Evolutionary conservation across 352 stramenopile species (phyloP).

Genomic region (Phytophthora palmivora): DNA sequence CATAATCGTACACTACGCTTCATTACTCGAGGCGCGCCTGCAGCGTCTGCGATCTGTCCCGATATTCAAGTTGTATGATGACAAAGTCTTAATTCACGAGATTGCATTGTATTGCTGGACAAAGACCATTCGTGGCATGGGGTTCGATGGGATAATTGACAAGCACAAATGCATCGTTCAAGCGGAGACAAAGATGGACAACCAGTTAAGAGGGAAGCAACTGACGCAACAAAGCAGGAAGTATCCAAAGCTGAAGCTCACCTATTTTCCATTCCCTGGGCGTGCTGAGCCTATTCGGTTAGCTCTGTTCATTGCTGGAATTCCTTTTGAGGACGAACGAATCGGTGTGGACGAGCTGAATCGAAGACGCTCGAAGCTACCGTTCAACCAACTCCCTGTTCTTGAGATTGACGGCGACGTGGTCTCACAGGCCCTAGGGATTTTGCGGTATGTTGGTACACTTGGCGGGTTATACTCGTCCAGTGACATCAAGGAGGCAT

Average conservation of each 20-base stretch:
- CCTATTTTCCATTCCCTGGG: conserved; percentile 60
- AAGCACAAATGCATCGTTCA: conserved; percentile 20
- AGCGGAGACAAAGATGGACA: conserved; percentile 30
- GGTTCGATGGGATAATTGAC: conserved; percentile 17
- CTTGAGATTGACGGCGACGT: conserved; percentile 48
- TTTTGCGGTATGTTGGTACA: conserved; percentile 70
- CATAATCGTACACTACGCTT: conserved; percentile 31
- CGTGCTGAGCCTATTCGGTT: conserved; percentile 62
- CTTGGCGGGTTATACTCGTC: conserved; percentile 51
- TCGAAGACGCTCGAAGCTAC: conserved; percentile 37
- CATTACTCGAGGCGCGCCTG: conserved; percentile 39
- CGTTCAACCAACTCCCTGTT: conserved; percentile 55
- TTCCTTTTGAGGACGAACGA: conserved; percentile 66
- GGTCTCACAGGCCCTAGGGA: conserved; percentile 56
- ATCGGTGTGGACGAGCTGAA: conserved; percentile 42
- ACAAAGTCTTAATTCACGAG: conserved; percentile 35
- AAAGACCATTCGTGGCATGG: conserved; percentile 11
- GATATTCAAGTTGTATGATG: conserved; percentile 9
- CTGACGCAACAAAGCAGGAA: conserved; percentile 2
- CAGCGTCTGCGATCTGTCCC: conserved; percentile 17
- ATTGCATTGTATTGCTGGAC: conserved; percentile 41
- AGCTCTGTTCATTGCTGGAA: conserved; percentile 47
- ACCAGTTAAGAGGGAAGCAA: conserved; percentile 31
- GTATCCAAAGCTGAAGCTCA: conserved; percentile 52
- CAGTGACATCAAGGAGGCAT: conserved; percentile 31